These are phyloP conservation scores for Phalaenopsis aphrodite DNA, from an alignment of 106 monocot species.

Conservation along the genomic window DNA sequence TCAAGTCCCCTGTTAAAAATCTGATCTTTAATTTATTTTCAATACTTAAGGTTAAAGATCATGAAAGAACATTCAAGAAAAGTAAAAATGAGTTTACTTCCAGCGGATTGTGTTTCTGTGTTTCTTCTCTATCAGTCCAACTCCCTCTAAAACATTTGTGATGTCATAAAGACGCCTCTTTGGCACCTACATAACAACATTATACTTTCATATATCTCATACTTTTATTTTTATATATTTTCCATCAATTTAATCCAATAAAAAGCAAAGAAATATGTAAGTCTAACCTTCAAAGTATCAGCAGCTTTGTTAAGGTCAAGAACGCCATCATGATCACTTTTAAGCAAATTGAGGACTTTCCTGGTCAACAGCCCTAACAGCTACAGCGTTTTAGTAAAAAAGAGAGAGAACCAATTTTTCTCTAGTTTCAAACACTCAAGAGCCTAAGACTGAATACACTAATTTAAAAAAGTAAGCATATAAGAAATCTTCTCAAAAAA, in stretches of 20 bases:
- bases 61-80: not conserved
- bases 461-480: no score
- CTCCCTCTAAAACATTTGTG: conserved; percentile 93
- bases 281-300: conserved; percentile 66
- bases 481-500: no score
- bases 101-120: conserved; percentile 80
- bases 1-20: conserved; percentile 48
- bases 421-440: no score
- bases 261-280: not conserved
- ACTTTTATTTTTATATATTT: not conserved
- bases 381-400: conserved; percentile 5
- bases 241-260: not conserved
- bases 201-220: not conserved
- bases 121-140: conserved; percentile 88
- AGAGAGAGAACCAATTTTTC: not conserved
- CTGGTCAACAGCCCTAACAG: conserved; percentile 71
- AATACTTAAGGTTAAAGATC: not conserved
- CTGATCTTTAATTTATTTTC: conserved; percentile 1
- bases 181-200: conserved; percentile 51
- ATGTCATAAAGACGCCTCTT: conserved; percentile 96
- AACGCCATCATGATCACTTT: conserved; percentile 70
- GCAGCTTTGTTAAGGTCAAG: conserved; percentile 96
- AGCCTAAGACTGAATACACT: no score
- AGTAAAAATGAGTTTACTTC: conserved; percentile 49
- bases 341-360: conserved; percentile 80